Base-by-base conservation (phyloP, 768 basidiomycete genomes). In the Hirschioporus abietinus region DNA sequence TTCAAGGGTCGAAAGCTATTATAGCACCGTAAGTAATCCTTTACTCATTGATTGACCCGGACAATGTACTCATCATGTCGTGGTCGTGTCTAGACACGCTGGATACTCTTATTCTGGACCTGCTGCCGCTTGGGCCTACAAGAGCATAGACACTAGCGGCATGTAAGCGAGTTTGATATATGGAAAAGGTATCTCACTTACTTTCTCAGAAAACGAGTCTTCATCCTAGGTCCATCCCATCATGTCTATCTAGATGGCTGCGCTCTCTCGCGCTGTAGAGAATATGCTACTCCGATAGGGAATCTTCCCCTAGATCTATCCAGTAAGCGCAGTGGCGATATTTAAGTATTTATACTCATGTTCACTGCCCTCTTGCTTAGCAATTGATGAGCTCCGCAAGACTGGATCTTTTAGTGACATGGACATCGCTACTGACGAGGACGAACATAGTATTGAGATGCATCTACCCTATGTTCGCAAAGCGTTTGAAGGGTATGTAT, bases 371-470 rank as follows among this genome's bases (percentile, higher is more conserved):
- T 52, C 15, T 15, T 35, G 27, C 25, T 0, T 69, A 96, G 95
- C 87, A 1, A 87, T 92, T 66, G 74, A 80, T 7, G 85, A 92
- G 70, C 81, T 96, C 24, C 78, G 80, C 30, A 78, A 76, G 1
- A 91, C 91, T 0, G 86, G 87, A 1, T 78, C 86, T 65, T 99
- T 99, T 71, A 81, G 84, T 42, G 78, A 81, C 10, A 88, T 99
- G 86, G 78, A 78, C 20, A 70, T 82, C 1, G 71, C 78, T 1
- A 87, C 87, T 1, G 97, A 99, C 73, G 95, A 95, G 76, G 93
- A 90, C 30, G 97, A 99, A 72, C 97, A 99, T 75, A 96, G 93
- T 73, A 87, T 99, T 65, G 97, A 99, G 79, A 96, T 99, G 93
- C 96, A 99, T 72, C 83, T 99, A 20, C 95, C 96, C 6, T 96